Evolutionary conservation across 768 basidiomycete genomes (phyloP).

Genomic region (Kwoniella sp.): DNA sequence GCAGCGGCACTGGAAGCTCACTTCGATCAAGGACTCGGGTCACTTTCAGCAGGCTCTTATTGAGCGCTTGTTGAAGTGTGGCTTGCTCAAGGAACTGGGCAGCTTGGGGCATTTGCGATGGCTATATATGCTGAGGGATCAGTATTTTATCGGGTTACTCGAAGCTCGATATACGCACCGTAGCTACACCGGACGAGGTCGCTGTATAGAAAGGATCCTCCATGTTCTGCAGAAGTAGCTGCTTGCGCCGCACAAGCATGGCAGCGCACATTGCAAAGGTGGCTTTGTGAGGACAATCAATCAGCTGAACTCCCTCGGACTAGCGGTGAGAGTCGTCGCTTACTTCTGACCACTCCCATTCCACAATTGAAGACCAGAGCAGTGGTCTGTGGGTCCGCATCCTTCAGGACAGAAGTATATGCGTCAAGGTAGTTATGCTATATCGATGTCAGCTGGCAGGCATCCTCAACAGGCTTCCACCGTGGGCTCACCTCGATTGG

Average conservation of each 20-base stretch:
- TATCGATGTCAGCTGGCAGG: conserved; percentile 6
- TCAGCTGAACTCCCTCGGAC: background rate
- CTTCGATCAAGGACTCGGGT: conserved; percentile 55
- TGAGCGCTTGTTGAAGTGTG: conserved; percentile 52
- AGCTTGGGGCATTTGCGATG: conserved; percentile 45
- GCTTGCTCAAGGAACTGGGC: conserved; percentile 54
- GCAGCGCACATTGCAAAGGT: conserved; percentile 98
- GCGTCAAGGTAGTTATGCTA: conserved; percentile 95
- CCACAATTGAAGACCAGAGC: conserved; percentile 93
- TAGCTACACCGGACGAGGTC: conserved; percentile 48
- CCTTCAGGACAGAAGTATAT: conserved; percentile 78
- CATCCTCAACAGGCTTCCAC: background rate
- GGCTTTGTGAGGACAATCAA: conserved; percentile 57
- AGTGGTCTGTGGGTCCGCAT: conserved; percentile 75
- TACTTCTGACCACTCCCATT: conserved; percentile 83
- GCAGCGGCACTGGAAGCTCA: conserved; percentile 5
- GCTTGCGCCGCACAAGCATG: conserved; percentile 77
- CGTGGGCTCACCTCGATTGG: conserved; percentile 72
- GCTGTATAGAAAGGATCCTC: conserved; percentile 72
- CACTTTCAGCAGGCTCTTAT: conserved; percentile 55
- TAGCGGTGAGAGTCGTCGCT: conserved; percentile 10
- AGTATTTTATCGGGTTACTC: background rate
- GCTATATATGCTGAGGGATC: conserved; percentile 12
- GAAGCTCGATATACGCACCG: conserved; percentile 32
- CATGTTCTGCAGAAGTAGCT: conserved; percentile 66